These are phyloP conservation scores for Miscanthus lutarioriparius DNA, from an alignment of 176 grass and related monocot species.

Conservation along the genomic window DNA sequence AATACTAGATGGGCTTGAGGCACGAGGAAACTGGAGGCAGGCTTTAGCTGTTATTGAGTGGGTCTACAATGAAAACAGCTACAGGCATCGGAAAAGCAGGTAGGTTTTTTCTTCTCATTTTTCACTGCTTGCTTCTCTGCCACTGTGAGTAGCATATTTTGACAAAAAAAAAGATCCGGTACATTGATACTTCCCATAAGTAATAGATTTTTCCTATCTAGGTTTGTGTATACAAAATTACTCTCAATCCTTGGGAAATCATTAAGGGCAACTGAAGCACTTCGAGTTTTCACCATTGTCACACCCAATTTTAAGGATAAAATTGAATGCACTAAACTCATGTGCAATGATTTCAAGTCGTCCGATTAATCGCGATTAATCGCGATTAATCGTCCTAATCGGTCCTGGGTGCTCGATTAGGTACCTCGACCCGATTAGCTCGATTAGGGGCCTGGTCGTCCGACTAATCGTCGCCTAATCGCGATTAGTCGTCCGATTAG, in stretches of 20 bases:
- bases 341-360: no score
- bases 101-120: conserved; percentile 27
- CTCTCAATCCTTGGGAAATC: conserved; percentile 83
- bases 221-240: conserved; percentile 96
- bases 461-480: no score
- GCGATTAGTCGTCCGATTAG: no score
- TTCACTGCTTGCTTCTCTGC: not conserved
- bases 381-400: no score
- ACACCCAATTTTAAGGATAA: no score
- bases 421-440: no score
- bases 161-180: not conserved
- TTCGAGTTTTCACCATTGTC: conserved; percentile 69
- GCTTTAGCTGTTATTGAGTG: conserved; percentile 78
- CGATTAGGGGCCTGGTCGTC: no score
- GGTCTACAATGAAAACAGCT: conserved; percentile 76
- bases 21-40: conserved; percentile 71
- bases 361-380: no score
- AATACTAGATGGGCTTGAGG: conserved; percentile 71
- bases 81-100: conserved; percentile 88
- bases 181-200: not conserved
- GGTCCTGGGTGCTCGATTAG: no score
- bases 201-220: conserved; percentile 42
- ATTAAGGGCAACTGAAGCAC: conserved; percentile 72
- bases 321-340: no score
- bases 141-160: not conserved